Percentiles rank a stretch among this genome's conserved stretches.
These are phyloP conservation scores for Urtica urens DNA, from an alignment of 306 rosid genomes.

Conservation along the genomic window DNA sequence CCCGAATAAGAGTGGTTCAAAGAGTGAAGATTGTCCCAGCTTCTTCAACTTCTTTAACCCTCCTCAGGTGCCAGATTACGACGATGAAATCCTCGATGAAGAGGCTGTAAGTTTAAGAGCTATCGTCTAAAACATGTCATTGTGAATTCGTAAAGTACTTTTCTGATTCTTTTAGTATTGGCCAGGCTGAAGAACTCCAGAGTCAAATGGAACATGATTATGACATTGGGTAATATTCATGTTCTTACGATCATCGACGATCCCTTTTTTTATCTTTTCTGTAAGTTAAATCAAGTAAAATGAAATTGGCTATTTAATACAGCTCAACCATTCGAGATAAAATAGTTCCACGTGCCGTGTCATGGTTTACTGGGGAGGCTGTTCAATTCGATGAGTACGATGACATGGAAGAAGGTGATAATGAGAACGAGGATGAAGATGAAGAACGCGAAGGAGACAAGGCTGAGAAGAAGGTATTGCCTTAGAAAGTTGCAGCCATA, in stretches of 20 bases:
- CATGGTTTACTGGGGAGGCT: constrained; percentile 96
- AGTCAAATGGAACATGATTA: constrained; percentile 79
- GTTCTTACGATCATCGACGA: constrained; percentile 2
- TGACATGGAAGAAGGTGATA: constrained; percentile 47
- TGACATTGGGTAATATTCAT: constrained; percentile 54
- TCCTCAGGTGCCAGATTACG: constrained; percentile 85
- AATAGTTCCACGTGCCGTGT: constrained; percentile 89
- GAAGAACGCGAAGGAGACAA: constrained; percentile 38
- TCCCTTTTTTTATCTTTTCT: neutral
- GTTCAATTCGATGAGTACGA: constrained; percentile 63
- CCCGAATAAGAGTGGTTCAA: constrained; percentile 89
- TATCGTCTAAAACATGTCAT: neutral
- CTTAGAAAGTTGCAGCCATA: too few relatives aligned
- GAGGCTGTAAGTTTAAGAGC: constrained; percentile 42
- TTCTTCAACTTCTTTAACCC: constrained; percentile 90
- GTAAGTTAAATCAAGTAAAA: too few relatives aligned
- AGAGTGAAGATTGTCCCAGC: constrained; percentile 84
- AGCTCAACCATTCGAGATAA: constrained; percentile 82
- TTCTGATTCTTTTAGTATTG: neutral
- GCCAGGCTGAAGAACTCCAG: constrained; percentile 88
- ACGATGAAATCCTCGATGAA: constrained; percentile 81
- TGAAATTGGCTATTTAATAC: neutral
- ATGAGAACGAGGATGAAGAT: constrained; percentile 39
- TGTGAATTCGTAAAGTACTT: neutral
- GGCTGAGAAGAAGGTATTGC: constrained; percentile 63